Base-by-base conservation (phyloP, 2,329 filamentous ascomycete species). In the Colletotrichum sp. region DNA sequence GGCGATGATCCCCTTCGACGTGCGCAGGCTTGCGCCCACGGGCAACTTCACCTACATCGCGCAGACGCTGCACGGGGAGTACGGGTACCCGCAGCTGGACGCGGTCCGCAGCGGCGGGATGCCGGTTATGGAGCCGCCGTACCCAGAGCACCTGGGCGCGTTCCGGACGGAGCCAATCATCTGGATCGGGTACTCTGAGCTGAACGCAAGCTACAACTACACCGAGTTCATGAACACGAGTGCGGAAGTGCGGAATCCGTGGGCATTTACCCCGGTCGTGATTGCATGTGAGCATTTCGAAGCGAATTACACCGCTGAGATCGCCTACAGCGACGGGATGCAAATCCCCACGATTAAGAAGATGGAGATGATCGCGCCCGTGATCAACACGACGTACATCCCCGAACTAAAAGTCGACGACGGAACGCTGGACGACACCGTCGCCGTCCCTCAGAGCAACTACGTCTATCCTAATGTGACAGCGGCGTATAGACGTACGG, bases 261-360 rank as follows among this genome's bases (percentile, higher is more conserved):
- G 76, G 5, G 78, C 81, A 8, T 81, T 83, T 28, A 78, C 81
- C 8, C 83, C 82, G 8, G 81, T 82, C 44, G 78, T 84, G 0
- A 78, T 84, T 24, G 81, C 79, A 4, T 85, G 84, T 68, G 83
- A 84, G 66, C 79, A 85, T 59, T 82, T 84, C 36, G 82, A 83
- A 76, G 81, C 81, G 4, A 71, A 78, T 7, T 85, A 85, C 75
- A 79, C 75, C 1, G 79, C 84, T 16, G 57, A 75, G 5, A 81
- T 85, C 44, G 78, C 72, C 32, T 82, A 81, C 57, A 78, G 65
- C 5, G 80, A 80, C 5, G 79, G 79, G 3, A 71, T 78, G 34
- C 82, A 84, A 74, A 63, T 69, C 12, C 78, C 79, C 2, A 79
- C 72, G 1, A 77, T 82, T 13, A 78, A 71, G 3, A 65, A 76